These are phyloP conservation scores for Aspergillus sp. DNA, from an alignment of 2,329 filamentous ascomycete genomes.

Conservation along the genomic window DNA sequence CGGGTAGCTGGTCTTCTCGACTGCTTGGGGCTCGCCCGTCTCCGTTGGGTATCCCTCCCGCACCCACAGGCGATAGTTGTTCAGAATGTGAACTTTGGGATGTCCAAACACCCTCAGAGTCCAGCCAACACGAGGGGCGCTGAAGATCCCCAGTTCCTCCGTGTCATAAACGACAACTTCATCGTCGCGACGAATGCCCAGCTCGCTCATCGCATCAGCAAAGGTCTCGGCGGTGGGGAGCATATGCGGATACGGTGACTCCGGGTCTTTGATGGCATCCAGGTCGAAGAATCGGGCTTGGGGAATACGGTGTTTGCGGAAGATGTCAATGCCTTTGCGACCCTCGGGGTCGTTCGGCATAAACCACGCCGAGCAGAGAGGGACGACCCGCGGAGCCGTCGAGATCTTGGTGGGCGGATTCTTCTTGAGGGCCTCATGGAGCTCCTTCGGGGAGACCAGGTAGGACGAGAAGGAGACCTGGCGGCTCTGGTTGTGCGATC, in stretches of 20 bases:
- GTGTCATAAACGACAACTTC: conserved; percentile 92
- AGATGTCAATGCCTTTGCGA: conserved; percentile 76
- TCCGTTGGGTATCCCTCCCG: conserved; percentile 79
- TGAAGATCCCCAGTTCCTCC: conserved; percentile 89
- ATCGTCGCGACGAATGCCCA: conserved; percentile 86
- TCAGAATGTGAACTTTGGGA: conserved; percentile 79
- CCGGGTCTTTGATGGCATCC: conserved; percentile 83
- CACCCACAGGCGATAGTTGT: conserved; percentile 96
- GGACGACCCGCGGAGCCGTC: conserved; percentile 77
- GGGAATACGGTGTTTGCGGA: conserved; percentile 79
- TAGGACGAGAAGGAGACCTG: conserved; percentile 68
- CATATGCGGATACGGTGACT: conserved; percentile 94
- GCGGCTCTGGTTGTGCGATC: conserved; percentile 43
- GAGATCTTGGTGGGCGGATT: conserved; percentile 78
- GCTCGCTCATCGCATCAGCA: conserved; percentile 79
- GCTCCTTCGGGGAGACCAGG: conserved; percentile 79
- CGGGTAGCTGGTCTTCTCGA: conserved; percentile 46
- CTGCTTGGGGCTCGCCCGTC: conserved; percentile 55
- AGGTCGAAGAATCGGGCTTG: conserved; percentile 94
- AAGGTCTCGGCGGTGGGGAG: conserved; percentile 79
- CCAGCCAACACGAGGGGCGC: conserved; percentile 90
- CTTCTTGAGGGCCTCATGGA: conserved; percentile 76
- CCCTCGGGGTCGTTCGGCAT: conserved; percentile 79
- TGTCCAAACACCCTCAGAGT: conserved; percentile 90
- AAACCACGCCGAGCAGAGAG: conserved; percentile 93